Evolutionary conservation across 192 early-diverging fungal species (phyloP), one percentile per base, ranked within the genome.

Genomic region (Linnemannia exigua): DNA sequence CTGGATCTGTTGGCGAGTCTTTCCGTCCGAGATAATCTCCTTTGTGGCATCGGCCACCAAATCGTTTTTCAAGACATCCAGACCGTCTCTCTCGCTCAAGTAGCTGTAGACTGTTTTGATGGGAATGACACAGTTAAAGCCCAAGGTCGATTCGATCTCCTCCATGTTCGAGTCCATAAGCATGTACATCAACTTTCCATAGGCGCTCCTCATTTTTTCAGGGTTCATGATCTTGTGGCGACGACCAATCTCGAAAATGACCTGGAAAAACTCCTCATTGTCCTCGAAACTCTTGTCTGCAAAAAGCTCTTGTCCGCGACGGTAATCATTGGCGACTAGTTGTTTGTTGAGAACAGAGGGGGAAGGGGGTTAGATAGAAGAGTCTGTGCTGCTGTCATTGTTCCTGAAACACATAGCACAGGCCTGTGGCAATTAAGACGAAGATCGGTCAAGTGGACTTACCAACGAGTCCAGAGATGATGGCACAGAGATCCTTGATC

Each of bases 171-270:
- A 90, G 76, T 96, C 95, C 82, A 91, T 90, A 67, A 99, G 90
- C 87, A 99, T 74, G 88, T 97, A 98, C 92, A 99, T 95, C 68
- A 99, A 89, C 87, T 99, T 99, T 66, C 98, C 98, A 85, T 99
- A 99, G 33, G 96, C 95, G 73, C 92, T 90, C 72, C 98, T 91
- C 97, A 99, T 99, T 87, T 98, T 97, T 82, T 99, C 98, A 0
- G 98, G 98, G 79, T 97, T 96, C 95, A 95, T 96, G 82, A 96
- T 95, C 88, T 97, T 97, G 84, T 97, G 95, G 68, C 96, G 92
- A 73, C 96, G 90, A 35, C 92, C 92, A 87, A 93, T 91, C 77
- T 93, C 92, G 75, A 93, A 93, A 25, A 97, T 91, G 47, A 88
- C 89, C 74, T 95, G 94, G 85, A 93, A 97, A 66, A 96, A 96